Evolutionary conservation across 805 yeast genomes (phyloP), one percentile per base, ranked within the genome.

Genomic region (Grigorovia humatica): DNA sequence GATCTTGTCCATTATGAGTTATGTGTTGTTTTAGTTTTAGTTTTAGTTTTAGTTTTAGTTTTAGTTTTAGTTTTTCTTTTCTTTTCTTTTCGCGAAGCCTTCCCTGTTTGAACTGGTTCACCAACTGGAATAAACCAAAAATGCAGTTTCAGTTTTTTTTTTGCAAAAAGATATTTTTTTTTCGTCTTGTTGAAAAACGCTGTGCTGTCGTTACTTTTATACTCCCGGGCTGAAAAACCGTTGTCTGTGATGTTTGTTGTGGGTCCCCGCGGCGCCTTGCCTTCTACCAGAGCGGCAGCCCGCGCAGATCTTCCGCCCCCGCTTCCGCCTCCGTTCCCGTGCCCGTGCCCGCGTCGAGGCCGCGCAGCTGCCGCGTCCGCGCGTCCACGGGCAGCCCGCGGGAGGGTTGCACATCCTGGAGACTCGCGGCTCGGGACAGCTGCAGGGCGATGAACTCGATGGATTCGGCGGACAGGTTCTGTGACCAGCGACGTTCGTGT

Each of bases 401-500:
- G 3, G 17, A 2, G 18, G 7, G 17, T 15, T 38, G 18, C 42
- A 38, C 15, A 38, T 38, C 42, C 2, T 4, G 42, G 42, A 38
- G 13, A 2, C 15, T 13, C 17, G 17, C 42, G n/a, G 15, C 17
- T 9, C 42, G 42, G 7, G 42, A 38, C 8, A 46, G 15, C 43
- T 42, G 41, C 5, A 38, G 23, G 20, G 23, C 19, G 20, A 46
- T 35, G 19, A 46, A 46, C 8, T 46, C 40, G 7, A 38, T 20
- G 5, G 48, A 46, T 20, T 46, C 48, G 8, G 20, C 20, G 9
- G 38, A 17, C 20, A 46, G 69, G 51, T 72, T 76, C n/a, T 66
- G 59, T 13, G 71, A 71, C 80, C 86, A 81, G 35, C 65, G 65
- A 47, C 76, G 77, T 59, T 73, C 81, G 57, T 81, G 72, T 49